phyloP scores from a whole-genome alignment of 2,329 filamentous ascomycete genomes.

The Aspergillus candidus region DNA sequence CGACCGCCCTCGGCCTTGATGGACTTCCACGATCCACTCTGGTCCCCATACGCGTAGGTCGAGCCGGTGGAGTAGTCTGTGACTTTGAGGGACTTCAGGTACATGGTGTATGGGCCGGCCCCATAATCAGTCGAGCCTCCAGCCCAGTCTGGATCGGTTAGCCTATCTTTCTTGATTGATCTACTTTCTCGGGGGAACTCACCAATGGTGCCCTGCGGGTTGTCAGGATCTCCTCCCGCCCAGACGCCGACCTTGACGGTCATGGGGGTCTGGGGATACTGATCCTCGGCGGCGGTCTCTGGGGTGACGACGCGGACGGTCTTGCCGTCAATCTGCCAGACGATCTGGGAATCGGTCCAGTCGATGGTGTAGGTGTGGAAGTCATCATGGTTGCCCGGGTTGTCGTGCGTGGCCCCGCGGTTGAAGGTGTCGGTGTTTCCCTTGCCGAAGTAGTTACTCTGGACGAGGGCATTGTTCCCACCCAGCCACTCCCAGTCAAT shows the following conservation, averaged over 20 bases:
- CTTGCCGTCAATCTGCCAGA: constrained; percentile 77
- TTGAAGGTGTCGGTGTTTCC: constrained; percentile 80
- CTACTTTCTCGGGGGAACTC: constrained; percentile 17
- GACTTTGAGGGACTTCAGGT: constrained; percentile 67
- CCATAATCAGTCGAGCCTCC: constrained; percentile 78
- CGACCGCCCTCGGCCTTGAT: constrained; percentile 74
- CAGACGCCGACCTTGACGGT: constrained; percentile 86
- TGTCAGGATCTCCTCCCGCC: constrained; percentile 81
- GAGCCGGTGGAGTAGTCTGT: constrained; percentile 91
- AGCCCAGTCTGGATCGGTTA: constrained; percentile 59
- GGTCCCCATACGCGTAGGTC: constrained; percentile 75
- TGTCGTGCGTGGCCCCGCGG: constrained; percentile 72
- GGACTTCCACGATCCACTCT: constrained; percentile 70
- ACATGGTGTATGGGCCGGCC: constrained; percentile 79
- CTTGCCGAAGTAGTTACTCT: constrained; percentile 96
- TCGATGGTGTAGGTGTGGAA: constrained; percentile 88
- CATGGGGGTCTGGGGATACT: constrained; percentile 96
- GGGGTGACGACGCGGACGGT: constrained; percentile 70
- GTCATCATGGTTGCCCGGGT: constrained; percentile 60
- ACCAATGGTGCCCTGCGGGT: constrained; percentile 71
- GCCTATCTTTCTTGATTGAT: no score
- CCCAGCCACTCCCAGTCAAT: constrained; percentile 98
- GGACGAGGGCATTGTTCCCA: constrained; percentile 67
- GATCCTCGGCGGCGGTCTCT: constrained; percentile 58
- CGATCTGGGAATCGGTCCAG: constrained; percentile 79